Conservation (phyloP, 495 filamentous ascomycete genomes). For the Xanthoparmelia taractica region DNA sequence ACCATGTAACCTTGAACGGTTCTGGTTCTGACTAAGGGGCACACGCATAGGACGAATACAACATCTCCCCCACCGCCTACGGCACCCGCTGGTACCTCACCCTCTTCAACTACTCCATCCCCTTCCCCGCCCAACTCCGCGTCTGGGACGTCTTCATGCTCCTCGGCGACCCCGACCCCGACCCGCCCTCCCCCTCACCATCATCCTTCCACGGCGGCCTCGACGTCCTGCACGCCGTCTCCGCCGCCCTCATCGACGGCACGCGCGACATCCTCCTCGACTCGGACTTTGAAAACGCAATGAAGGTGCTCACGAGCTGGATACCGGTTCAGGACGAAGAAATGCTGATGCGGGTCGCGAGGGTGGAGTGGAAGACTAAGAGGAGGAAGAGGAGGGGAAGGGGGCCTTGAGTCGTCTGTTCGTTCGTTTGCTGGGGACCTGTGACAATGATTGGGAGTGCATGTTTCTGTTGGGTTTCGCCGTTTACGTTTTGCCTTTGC, state of each 20-base stretch:
- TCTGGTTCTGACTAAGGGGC: constrained; percentile 17
- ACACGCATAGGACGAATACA: constrained; percentile 56
- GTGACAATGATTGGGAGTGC: too few relatives aligned
- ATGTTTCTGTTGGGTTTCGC: too few relatives aligned
- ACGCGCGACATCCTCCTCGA: constrained; percentile 86
- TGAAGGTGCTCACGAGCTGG: constrained; percentile 96
- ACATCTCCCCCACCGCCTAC: constrained; percentile 82
- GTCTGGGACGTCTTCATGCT: constrained; percentile 99
- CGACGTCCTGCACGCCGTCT: constrained; percentile 84
- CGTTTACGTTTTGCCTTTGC: too few relatives aligned
- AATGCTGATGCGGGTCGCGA: constrained; percentile 86
- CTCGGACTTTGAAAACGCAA: constrained; percentile 92
- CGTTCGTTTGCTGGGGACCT: too few relatives aligned
- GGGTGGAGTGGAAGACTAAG: constrained; percentile 80
- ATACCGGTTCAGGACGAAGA: constrained; percentile 94
- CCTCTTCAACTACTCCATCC: constrained; percentile 94
- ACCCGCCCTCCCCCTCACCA: constrained; percentile 5
- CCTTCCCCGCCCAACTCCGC: constrained; percentile 92
- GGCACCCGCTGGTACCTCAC: constrained; percentile 97
- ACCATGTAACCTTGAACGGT: not conserved
- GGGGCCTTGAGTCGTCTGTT: too few relatives aligned
- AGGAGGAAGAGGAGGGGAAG: constrained; percentile 36
- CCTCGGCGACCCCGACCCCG: constrained; percentile 61
- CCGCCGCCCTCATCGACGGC: constrained; percentile 85
- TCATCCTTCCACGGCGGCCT: constrained; percentile 56